phyloP scores from a whole-genome alignment of 2,329 filamentous ascomycete genomes.

The Pseudogymnoascus sp. region DNA sequence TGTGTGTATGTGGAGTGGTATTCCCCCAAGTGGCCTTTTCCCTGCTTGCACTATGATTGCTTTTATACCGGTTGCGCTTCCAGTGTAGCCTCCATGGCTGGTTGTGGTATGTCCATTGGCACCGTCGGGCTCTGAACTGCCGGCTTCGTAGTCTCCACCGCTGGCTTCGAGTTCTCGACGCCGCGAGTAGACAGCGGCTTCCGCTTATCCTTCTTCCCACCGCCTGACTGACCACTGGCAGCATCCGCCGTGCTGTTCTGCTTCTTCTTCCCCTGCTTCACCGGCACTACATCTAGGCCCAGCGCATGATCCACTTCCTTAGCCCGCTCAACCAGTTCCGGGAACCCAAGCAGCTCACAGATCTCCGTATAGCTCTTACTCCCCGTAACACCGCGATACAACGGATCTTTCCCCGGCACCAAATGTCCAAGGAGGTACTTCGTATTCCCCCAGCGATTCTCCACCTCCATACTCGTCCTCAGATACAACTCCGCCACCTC shows the following conservation, averaged over 20 bases:
- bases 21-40: not conserved
- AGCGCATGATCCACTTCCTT: constrained; percentile 49
- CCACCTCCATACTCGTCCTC: constrained; percentile 61
- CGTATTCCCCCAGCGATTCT: constrained; percentile 87
- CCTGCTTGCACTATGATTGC: not conserved
- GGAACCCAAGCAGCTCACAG: constrained; percentile 58
- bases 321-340: constrained; percentile 57
- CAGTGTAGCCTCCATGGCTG: not conserved
- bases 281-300: constrained; percentile 13
- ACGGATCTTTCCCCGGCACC: constrained; percentile 69
- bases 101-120: not conserved
- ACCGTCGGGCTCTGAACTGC: not conserved
- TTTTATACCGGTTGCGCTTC: not conserved
- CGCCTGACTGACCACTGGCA: constrained; percentile 1
- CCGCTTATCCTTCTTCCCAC: constrained; percentile 13
- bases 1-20: not conserved
- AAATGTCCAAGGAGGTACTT: constrained; percentile 85
- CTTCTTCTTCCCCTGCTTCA: constrained; percentile 27
- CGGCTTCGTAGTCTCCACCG: not conserved
- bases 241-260: constrained; percentile 28
- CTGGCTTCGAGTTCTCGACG: constrained; percentile 7
- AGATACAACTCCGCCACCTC: constrained; percentile 74
- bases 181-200: constrained; percentile 8
- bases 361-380: constrained; percentile 66
- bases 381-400: constrained; percentile 53